phyloP scores from a whole-genome alignment of 352 stramenopile genomes.

The Globisporangium solare region DNA sequence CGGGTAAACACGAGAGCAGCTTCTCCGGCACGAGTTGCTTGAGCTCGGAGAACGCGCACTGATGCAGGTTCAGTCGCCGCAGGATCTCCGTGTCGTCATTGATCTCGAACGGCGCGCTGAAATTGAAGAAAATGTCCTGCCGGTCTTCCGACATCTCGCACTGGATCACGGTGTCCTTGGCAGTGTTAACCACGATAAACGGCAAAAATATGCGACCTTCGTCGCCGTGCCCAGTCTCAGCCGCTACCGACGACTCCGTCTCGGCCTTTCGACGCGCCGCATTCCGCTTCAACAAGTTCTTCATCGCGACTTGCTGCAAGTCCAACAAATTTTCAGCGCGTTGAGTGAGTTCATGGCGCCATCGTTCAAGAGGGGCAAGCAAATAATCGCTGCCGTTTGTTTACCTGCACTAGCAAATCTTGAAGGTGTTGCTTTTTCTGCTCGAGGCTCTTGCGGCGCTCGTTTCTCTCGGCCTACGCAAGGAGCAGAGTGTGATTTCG shows the following conservation, averaged over 20 bases:
- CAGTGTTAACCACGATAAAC: conserved; percentile 96
- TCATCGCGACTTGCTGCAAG: conserved; percentile 90
- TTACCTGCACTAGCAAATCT: conserved; percentile 88
- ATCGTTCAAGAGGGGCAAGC: neutral
- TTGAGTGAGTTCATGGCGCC: too few relatives aligned
- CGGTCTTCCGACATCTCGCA: conserved; percentile 96
- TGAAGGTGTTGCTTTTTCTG: conserved; percentile 89
- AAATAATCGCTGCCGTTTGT: neutral
- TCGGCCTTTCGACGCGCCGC: conserved; percentile 52
- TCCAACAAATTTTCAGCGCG: neutral
- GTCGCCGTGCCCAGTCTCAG: conserved; percentile 22
- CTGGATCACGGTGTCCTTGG: conserved; percentile 93
- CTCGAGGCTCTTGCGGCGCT: conserved; percentile 76
- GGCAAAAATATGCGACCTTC: conserved; percentile 91
- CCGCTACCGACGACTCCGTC: conserved; percentile 19
- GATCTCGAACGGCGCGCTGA: conserved; percentile 95
- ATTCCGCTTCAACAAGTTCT: conserved; percentile 91
- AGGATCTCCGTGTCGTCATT: conserved; percentile 97
- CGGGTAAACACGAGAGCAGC: conserved; percentile 66
- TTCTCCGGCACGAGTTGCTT: conserved; percentile 74
- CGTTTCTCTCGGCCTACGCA: conserved; percentile 59
- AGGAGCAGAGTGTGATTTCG: neutral
- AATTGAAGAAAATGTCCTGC: conserved; percentile 97
- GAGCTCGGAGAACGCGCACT: conserved; percentile 54
- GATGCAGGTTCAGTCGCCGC: conserved; percentile 91